Base-by-base conservation (phyloP, 2,329 filamentous ascomycete genomes). In the Aspergillus phoenicis region DNA sequence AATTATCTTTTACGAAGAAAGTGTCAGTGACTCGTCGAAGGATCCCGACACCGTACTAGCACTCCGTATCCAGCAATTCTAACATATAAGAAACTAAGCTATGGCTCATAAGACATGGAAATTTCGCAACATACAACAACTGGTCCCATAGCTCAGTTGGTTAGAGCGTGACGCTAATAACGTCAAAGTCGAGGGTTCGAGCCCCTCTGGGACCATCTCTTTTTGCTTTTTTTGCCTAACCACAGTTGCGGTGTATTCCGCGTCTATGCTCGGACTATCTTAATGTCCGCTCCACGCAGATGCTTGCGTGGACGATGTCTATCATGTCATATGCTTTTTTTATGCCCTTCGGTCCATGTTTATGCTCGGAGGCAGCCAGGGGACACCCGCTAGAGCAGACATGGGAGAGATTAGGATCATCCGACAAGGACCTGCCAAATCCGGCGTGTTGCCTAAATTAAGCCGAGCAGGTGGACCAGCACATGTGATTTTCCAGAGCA, bases 81-180 rank as follows among this genome's bases (percentile, higher is more conserved):
- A 26, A 7, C 26, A 20, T 20, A 20, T 20, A 2, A 20, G 17
- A 20, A 2, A 20, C 20, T 20, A 20, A 20, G 20, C 20, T 20
- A 20, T 41, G 41, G 20, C 0, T 45, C 2, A 5, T 45, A 45
- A 11, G 24, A 11, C 41, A 45, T 7, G 4, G 0, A 24, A 45
- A 10, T 13, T 45, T 3, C 3, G 5, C 20, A 13, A 10, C 10
- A 24, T 24, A 5, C 5, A 45, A 22, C 41, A 45, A 45, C 41
- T 45, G 41, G 41, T 45, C 41, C 41, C 41, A 45, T 45, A 45
- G 41, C 41, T 45, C 41, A 45, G 41, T 45, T 45, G 41, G 41
- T 45, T 45, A 45, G 41, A 45, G 41, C 41, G 41, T 45, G 17
- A 45, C 41, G 41, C 41, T 45, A 45, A 45, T 45, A 45, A 45